Base-by-base conservation (phyloP, 163 green algal species). In the Chlorella variabilis region DNA sequence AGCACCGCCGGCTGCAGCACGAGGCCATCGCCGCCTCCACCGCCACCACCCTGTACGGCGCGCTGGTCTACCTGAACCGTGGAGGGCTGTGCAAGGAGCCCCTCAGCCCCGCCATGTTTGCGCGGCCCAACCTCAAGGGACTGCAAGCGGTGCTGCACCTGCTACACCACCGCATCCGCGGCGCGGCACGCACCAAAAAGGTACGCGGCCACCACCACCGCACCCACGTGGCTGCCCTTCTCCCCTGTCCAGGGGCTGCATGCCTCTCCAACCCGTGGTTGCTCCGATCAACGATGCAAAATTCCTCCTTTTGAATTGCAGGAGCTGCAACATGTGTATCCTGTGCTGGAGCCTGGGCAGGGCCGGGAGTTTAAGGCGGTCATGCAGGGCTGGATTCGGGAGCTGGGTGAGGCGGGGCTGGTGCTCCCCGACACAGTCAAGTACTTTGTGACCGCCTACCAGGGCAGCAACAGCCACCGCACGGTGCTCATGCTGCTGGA, bases 401-500 rank as follows among this genome's bases (percentile, higher is more conserved):
- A 75, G 36, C 62, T 82, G 36, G 62, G 41, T 34, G 73, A 54
- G 8, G 73, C 73, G 3, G 56, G 73, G 8, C n/a, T 21, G n/a
- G 36, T 80, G 25, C 27, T 25, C 6, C 34, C 73, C 27, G 73
- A 80, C 36, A 69, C 56, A 3, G 73, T 70, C 36, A 56, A 70
- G 54, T 80, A 71, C 73, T 80, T 80, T 70, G 73, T 69, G 21
- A 70, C 33, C 54, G 73, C 38, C n/a, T 80, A 80, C 73, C 36
- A 42, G 27, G 73, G 73, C 4, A 31, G 36, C n/a, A 54, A 48
- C 34, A 56, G 36, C 36, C 73, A 80, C 25, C 73, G 73, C 56
- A 69, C 73, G 3, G 73, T 80, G 54, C 56, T 80, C 15, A 69
- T 80, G 73, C 73, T 80, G 73, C 73, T 80, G 73, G 73, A 80